These are phyloP conservation scores for Trematosphaeria pertusa DNA, from an alignment of 2,329 filamentous ascomycete genomes.

Conservation along the genomic window DNA sequence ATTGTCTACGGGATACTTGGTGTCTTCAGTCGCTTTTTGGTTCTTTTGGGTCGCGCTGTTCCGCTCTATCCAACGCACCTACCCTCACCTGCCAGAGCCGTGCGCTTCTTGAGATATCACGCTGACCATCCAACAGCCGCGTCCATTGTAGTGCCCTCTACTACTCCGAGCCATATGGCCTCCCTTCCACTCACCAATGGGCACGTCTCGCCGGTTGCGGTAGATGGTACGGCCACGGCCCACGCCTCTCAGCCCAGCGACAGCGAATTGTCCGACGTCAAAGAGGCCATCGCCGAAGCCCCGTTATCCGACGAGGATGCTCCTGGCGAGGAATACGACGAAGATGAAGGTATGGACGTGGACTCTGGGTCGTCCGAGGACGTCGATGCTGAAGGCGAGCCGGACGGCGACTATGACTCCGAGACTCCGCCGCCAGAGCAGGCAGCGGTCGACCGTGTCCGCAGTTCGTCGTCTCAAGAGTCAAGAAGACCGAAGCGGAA, in stretches of 20 bases:
- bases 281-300: slow-evolving; percentile 59
- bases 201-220: slow-evolving; percentile 64
- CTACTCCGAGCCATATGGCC: slow-evolving; percentile 68
- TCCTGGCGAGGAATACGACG: slow-evolving; percentile 50
- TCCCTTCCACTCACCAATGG: slow-evolving; percentile 72
- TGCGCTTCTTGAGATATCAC: slow-evolving; percentile 41
- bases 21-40: slow-evolving; percentile 40
- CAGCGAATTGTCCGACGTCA: slow-evolving; percentile 77
- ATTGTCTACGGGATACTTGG: slow-evolving; percentile 34
- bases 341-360: slow-evolving; percentile 53
- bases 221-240: slow-evolving; percentile 52
- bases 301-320: slow-evolving; percentile 49
- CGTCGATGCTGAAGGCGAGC: slow-evolving; percentile 59
- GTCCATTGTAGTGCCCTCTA: slow-evolving; percentile 68
- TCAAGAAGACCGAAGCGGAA: slow-evolving; percentile 76
- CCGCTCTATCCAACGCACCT: slow-evolving; percentile 44
- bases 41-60: slow-evolving; percentile 53
- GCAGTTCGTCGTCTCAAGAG: slow-evolving; percentile 73
- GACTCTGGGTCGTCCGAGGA: slow-evolving; percentile 57
- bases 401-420: slow-evolving; percentile 76
- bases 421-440: slow-evolving; percentile 58
- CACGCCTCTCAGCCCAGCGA: slow-evolving; percentile 67
- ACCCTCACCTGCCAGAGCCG: slow-evolving; percentile 41
- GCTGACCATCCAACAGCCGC: slow-evolving; percentile 61
- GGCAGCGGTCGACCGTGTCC: slow-evolving; percentile 59